Evolutionary conservation across 2,329 filamentous ascomycete species (phyloP).

Genomic region (Rugonectria rugulosa): DNA sequence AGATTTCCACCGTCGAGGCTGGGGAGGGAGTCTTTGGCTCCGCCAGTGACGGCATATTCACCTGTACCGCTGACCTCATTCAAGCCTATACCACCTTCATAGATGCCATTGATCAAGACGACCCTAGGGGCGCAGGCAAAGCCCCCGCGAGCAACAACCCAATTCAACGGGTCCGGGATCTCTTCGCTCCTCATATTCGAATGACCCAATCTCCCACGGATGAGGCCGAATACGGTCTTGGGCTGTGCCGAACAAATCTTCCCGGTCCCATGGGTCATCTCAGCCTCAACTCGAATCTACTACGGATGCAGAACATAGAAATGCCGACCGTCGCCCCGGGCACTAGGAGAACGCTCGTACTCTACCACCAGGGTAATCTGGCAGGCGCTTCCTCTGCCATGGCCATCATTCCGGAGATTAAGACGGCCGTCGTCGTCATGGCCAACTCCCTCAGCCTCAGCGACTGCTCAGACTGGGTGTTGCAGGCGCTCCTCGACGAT

Average conservation of each 20-base stretch:
- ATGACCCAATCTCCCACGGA: not conserved
- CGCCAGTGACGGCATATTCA: not conserved
- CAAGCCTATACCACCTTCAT: not conserved
- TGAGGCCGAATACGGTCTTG: constrained; percentile 11
- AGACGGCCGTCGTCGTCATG: constrained; percentile 12
- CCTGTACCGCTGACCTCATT: constrained; percentile 10
- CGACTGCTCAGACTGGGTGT: constrained; percentile 18
- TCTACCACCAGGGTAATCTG: constrained; percentile 21
- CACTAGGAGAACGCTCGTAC: not conserved
- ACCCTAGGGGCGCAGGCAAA: too few relatives aligned
- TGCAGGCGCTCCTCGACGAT: constrained; percentile 16
- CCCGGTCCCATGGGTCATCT: constrained; percentile 13
- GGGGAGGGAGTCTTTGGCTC: not conserved
- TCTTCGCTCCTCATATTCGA: not conserved
- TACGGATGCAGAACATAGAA: not conserved
- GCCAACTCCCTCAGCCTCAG: constrained; percentile 20
- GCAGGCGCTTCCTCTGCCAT: constrained; percentile 7
- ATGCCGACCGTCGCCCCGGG: constrained; percentile 17
- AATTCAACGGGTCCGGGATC: not conserved
- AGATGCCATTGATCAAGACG: too few relatives aligned
- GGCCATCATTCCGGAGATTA: constrained; percentile 15
- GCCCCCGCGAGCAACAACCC: too few relatives aligned
- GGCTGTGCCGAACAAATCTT: constrained; percentile 16
- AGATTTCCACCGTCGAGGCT: constrained; percentile 3
- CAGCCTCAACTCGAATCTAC: constrained; percentile 12